Conservation (phyloP, 495 filamentous ascomycete genomes). For the Aspergillus saccharolyticus region DNA sequence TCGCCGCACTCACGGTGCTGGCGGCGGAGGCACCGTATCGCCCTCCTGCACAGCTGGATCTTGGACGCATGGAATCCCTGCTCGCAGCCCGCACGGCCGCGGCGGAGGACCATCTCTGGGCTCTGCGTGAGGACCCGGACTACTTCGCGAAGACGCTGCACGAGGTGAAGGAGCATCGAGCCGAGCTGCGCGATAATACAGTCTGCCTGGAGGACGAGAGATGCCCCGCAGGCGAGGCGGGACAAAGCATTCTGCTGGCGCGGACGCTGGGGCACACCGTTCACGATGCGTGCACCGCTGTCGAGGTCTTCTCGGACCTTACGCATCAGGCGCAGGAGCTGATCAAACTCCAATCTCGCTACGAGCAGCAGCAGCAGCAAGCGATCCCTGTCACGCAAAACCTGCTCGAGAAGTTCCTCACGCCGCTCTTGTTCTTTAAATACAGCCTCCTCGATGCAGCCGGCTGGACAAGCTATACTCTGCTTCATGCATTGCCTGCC, state of each 20-base stretch:
- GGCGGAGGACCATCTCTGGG: constrained; percentile 48
- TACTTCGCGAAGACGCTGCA: constrained; percentile 40
- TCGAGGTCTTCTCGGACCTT: constrained; percentile 14
- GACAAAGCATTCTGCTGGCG: constrained; percentile 28
- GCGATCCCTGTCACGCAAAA: constrained; percentile 23
- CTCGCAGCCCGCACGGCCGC: constrained; percentile 31
- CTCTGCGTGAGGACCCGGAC: constrained; percentile 50
- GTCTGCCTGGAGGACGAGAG: too few relatives aligned
- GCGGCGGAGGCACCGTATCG: constrained; percentile 45
- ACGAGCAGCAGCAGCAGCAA: constrained; percentile 24
- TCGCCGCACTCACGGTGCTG: constrained; percentile 34
- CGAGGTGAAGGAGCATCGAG: constrained; percentile 37
- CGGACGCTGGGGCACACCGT: constrained; percentile 27
- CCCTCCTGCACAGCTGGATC: constrained; percentile 34
- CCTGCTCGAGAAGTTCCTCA: constrained; percentile 31
- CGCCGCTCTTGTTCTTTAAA: constrained; percentile 30
- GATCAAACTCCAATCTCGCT: constrained; percentile 5
- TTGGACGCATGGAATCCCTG: constrained; percentile 34
- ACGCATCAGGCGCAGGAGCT: constrained; percentile 30
- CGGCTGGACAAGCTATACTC: constrained; percentile 19
- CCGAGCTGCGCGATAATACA: too few relatives aligned
- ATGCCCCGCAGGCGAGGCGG: too few relatives aligned
- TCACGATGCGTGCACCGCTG: constrained; percentile 13
- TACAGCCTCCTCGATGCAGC: constrained; percentile 26
- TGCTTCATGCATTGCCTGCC: too few relatives aligned